Evolutionary conservation across 2,329 filamentous ascomycete genomes (phyloP).

Genomic region (Tympanopsis confertula): DNA sequence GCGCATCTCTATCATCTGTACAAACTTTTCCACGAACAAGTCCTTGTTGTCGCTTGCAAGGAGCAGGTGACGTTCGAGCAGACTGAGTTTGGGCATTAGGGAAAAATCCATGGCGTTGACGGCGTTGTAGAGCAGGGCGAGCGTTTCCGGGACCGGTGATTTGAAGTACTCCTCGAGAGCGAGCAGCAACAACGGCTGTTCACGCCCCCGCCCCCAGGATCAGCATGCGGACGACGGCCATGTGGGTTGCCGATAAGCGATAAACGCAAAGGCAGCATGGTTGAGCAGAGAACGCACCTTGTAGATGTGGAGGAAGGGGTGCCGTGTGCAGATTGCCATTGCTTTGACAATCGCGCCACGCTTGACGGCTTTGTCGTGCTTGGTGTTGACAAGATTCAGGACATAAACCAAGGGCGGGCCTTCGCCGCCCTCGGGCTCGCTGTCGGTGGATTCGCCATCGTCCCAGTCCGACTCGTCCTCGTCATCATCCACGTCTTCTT

Average conservation of each 20-base stretch:
- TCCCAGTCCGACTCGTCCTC: conserved; percentile 30
- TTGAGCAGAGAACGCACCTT: conserved; percentile 46
- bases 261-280: background rate
- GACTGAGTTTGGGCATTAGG: conserved; percentile 73
- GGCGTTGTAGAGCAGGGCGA: conserved; percentile 78
- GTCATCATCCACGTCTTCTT: conserved; percentile 28
- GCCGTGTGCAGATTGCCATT: conserved; percentile 96
- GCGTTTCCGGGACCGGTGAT: conserved; percentile 73
- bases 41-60: conserved; percentile 90
- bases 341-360: conserved; percentile 89
- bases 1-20: conserved; percentile 79
- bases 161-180: conserved; percentile 97
- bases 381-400: conserved; percentile 93
- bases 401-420: conserved; percentile 93
- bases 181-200: conserved; percentile 71
- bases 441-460: conserved; percentile 47
- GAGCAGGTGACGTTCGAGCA: conserved; percentile 74
- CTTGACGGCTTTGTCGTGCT: conserved; percentile 77
- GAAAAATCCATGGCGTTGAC: conserved; percentile 97
- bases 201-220: conserved; percentile 5
- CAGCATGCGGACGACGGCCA: background rate
- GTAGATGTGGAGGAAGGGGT: conserved; percentile 97
- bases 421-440: conserved; percentile 60
- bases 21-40: conserved; percentile 94
- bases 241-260: conserved; percentile 9